phyloP scores from a whole-genome alignment of 495 filamentous ascomycete genomes.

The Penicillium egyptiacum region DNA sequence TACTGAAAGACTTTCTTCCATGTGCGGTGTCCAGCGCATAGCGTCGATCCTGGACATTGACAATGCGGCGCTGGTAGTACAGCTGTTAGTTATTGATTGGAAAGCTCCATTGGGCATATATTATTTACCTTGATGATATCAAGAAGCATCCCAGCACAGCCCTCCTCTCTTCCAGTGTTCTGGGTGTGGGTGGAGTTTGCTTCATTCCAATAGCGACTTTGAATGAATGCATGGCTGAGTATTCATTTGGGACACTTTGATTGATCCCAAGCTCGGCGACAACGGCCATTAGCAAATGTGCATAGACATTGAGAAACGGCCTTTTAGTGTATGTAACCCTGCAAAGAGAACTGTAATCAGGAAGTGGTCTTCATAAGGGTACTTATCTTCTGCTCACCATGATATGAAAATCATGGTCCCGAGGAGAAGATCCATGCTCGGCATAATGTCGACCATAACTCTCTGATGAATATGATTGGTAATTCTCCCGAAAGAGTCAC shows the following conservation, averaged over 20 bases:
- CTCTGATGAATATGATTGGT: slow-evolving; percentile 46
- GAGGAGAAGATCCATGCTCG: slow-evolving; percentile 56
- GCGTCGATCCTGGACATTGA: slow-evolving; percentile 47
- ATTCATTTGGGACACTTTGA: slow-evolving; percentile 35
- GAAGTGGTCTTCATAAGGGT: neutral
- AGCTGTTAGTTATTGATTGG: neutral
- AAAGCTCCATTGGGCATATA: slow-evolving; percentile 22
- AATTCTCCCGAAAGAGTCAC: slow-evolving; percentile 35
- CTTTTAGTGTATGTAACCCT: slow-evolving; percentile 23
- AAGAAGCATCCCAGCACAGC: slow-evolving; percentile 55
- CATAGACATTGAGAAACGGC: slow-evolving; percentile 40
- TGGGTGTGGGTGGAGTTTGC: slow-evolving; percentile 21
- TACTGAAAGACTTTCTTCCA: slow-evolving; percentile 51
- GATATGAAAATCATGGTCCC: slow-evolving; percentile 49
- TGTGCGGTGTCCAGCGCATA: slow-evolving; percentile 51
- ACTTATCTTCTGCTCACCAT: slow-evolving; percentile 35
- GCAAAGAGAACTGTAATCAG: slow-evolving; percentile 2
- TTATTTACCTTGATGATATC: slow-evolving; percentile 51
- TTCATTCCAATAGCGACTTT: slow-evolving; percentile 24
- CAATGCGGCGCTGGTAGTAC: slow-evolving; percentile 36
- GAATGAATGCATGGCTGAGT: slow-evolving; percentile 26
- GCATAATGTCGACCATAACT: slow-evolving; percentile 49
- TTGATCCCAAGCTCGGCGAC: slow-evolving; percentile 58
- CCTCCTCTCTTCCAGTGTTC: slow-evolving; percentile 53
- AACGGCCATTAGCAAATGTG: slow-evolving; percentile 51